phyloP scores from a whole-genome alignment of 768 basidiomycete genomes.

The Lactarius akahatsu region DNA sequence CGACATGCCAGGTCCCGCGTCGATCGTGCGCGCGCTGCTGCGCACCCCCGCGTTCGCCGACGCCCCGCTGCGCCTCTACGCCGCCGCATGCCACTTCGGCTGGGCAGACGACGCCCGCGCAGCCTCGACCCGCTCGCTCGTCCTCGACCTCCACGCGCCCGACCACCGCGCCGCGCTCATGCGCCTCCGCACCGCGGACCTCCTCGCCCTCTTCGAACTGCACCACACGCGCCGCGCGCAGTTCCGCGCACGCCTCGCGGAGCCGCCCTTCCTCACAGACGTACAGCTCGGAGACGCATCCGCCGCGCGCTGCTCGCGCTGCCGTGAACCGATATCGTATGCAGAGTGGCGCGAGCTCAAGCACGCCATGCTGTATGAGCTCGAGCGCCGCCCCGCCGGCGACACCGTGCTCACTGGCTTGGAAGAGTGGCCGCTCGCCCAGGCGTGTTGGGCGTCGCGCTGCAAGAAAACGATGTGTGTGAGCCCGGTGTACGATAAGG shows the following conservation, averaged over 20 bases:
- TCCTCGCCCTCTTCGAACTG: slow-evolving; percentile 54
- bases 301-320: slow-evolving; percentile 55
- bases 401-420: slow-evolving; percentile 58
- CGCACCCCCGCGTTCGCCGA: slow-evolving; percentile 51
- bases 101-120: slow-evolving; percentile 57
- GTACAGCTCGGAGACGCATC: slow-evolving; percentile 42
- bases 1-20: slow-evolving; percentile 64
- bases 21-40: slow-evolving; percentile 57
- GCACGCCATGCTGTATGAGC: slow-evolving; percentile 52
- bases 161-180: slow-evolving; percentile 46
- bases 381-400: slow-evolving; percentile 58
- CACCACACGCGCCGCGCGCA: slow-evolving; percentile 53
- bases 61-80: slow-evolving; percentile 54
- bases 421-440: slow-evolving; percentile 55
- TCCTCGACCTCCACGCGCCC: slow-evolving; percentile 50
- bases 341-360: slow-evolving; percentile 67
- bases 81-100: slow-evolving; percentile 54
- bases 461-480: slow-evolving; percentile 48
- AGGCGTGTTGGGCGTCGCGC: slow-evolving; percentile 58
- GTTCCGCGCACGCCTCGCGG: slow-evolving; percentile 50
- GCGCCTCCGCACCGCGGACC: slow-evolving; percentile 49
- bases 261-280: slow-evolving; percentile 49
- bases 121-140: slow-evolving; percentile 56
- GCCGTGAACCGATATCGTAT: slow-evolving; percentile 51
- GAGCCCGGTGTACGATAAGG: slow-evolving; percentile 55